Base-by-base conservation (phyloP, 2,329 filamentous ascomycete genomes). In the Erysiphe pisi region DNA sequence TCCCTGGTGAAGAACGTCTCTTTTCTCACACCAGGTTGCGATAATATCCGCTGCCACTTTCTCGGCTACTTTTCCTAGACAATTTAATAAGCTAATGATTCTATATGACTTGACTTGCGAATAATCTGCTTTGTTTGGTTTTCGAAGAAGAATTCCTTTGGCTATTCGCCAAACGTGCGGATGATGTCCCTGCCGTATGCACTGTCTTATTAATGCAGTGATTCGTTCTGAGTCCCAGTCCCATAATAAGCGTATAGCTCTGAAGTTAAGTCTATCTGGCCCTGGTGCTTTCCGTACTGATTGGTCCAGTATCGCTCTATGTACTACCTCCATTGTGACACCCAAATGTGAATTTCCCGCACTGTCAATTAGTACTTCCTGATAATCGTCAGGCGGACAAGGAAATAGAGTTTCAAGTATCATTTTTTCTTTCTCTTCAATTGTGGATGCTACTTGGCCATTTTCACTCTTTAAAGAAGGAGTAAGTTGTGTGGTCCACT, bases 141-240 rank as follows among this genome's bases (percentile, higher is more conserved):
- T 36, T 36, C 31, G 31, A 36, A 36, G 31, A 36, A 36, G 31
- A 36, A 36, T 36, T 36, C 31, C 31, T 36, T 36, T 36, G 31
- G 31, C 31, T 36, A 36, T 36, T 36, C 31, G 31, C 31, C 31
- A 36, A 36, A 36, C 31, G 31, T 36, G 31, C 31, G 31, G 31
- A 36, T 36, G 31, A 36, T 36, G 31, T 36, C 31, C 31, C 31
- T 36, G 6, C 31, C 31, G 31, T 52, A 74, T n/a, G 25, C 40
- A 74, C 22, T 74, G 40, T 22, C 36, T 25, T 18, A 74, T 74
- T n/a, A 49, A 36, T 1, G 20, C 22, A 25, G 40, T 36, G 8
- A 74, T 74, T 52, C 36, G 40, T n/a, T 74, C 40, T 74, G 70
- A 25, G n/a, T 74, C 45, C 70, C 45, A 74, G 25, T 47, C n/a